Evolutionary conservation across 2,329 filamentous ascomycete species (phyloP), one percentile per base, ranked within the genome.

Genomic region (Cladophialophora bantiana): DNA sequence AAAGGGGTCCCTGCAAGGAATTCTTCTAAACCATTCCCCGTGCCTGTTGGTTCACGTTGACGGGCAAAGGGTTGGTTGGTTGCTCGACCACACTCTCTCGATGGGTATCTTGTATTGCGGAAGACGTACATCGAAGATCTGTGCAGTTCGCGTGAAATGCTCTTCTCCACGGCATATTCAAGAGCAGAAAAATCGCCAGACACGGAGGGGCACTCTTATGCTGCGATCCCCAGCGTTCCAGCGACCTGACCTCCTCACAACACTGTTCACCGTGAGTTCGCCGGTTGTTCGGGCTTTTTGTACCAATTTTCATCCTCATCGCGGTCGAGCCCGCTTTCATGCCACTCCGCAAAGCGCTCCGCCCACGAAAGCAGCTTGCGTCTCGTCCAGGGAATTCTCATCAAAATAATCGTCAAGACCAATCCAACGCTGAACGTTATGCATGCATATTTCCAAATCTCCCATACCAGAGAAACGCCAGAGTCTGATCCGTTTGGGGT

Each of bases 321-420:
- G 13, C 50, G 35, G 18, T 35, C 38, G 18, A 65, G 62, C 2
- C 70, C 70, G 15, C 54, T 63, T 48, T 73, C 70, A 59, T 73
- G 71, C 71, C 71, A 73, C 38, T 70, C 66, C 6, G 70, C 70
- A 40, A 73, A 48, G 26, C 65, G 59, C 20, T 72, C 70, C 54
- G 68, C 60, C 36, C 57, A 55, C 32, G 53, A 61, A 7, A 73
- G 59, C 7, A 73, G 55, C 54, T 71, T 73, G 34, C 72, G 67
- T 62, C 72, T 71, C 31, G 71, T 67, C 48, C 73, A 42, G 15
- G 72, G 64, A 38, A 75, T 62, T 15, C 68, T 64, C 61, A 71
- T 45, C 9, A 75, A 31, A 20, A 72, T 52, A 6, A 69, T 26
- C 32, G 72, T 67, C 42, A 74, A 59, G 42, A 68, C 68, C 31